Conservation (phyloP, 805 yeast species). For the Wickerhamomyces silvicola region DNA sequence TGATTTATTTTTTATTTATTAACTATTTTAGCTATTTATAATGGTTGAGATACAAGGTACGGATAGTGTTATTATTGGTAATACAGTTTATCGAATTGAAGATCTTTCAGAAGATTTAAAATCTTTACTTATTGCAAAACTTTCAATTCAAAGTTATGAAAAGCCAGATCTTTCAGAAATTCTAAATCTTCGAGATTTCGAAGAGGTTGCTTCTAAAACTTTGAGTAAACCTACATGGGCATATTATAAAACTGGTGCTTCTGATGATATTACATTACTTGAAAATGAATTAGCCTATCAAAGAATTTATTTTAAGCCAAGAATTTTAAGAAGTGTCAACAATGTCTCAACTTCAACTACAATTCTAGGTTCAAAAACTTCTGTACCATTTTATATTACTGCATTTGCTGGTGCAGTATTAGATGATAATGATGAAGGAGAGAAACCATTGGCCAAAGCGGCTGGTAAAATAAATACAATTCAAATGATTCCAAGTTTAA, state of each 20-base stretch:
- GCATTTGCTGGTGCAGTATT: slow-evolving; percentile 41
- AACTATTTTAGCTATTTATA: no score
- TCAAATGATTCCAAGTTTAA: slow-evolving; percentile 42
- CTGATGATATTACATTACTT: slow-evolving; percentile 39
- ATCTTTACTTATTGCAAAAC: not conserved
- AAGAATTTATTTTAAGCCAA: slow-evolving; percentile 40
- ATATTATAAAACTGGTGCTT: slow-evolving; percentile 43
- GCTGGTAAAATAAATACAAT: slow-evolving; percentile 34
- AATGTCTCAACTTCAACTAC: slow-evolving; percentile 36
- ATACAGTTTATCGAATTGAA: not conserved
- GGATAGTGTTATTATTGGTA: slow-evolving; percentile 1
- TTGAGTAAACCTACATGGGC: slow-evolving; percentile 31
- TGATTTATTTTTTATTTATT: no score
- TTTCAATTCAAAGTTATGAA: slow-evolving; percentile 1
- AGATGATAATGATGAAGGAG: slow-evolving; percentile 38
- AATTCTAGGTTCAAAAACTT: slow-evolving; percentile 40
- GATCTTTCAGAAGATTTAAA: slow-evolving; percentile 1
- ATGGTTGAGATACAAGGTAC: no score
- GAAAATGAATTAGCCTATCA: slow-evolving; percentile 38
- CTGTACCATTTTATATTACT: slow-evolving; percentile 41
- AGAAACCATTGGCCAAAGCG: slow-evolving; percentile 33
- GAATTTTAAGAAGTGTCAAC: slow-evolving; percentile 30
- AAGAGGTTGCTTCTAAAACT: slow-evolving; percentile 30
- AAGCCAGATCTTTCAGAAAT: slow-evolving; percentile 29
- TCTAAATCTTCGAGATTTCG: slow-evolving; percentile 34